Conservation (phyloP, 352 stramenopile species). For the Phytophthora podocarpi region DNA sequence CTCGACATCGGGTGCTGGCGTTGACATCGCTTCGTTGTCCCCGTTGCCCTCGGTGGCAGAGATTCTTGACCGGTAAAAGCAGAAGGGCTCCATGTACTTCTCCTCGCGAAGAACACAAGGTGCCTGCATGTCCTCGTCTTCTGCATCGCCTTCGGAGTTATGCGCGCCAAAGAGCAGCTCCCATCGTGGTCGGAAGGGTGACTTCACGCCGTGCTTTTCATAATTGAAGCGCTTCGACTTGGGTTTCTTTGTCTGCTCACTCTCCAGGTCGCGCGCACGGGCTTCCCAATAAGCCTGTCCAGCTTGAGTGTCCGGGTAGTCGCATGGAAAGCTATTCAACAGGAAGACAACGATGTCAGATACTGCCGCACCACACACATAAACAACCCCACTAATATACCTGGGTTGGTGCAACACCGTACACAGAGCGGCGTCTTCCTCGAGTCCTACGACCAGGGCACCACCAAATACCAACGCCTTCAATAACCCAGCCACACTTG, state of each 20-base stretch:
- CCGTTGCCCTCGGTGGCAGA: not conserved
- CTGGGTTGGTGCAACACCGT: constrained; percentile 57
- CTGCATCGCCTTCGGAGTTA: not conserved
- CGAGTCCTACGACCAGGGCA: constrained; percentile 70
- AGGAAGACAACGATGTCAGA: constrained; percentile 7
- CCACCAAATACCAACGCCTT: constrained; percentile 71
- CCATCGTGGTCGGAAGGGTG: constrained; percentile 72
- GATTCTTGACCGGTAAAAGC: constrained; percentile 43
- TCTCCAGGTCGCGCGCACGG: constrained; percentile 22
- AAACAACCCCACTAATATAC: constrained; percentile 22
- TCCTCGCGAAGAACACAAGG: constrained; percentile 65
- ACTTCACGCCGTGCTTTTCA: constrained; percentile 59
- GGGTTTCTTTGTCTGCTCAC: constrained; percentile 51
- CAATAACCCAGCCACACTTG: constrained; percentile 51
- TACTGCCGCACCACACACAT: not conserved
- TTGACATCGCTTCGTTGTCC: constrained; percentile 4
- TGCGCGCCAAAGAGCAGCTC: constrained; percentile 44
- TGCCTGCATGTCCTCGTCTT: not conserved
- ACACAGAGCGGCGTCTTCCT: constrained; percentile 66
- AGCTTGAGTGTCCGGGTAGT: constrained; percentile 75
- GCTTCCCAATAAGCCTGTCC: constrained; percentile 64
- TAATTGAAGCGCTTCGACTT: constrained; percentile 75
- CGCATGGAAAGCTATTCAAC: constrained; percentile 67
- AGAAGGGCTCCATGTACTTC: constrained; percentile 76
- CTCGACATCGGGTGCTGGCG: not conserved